Conservation (phyloP, 2,329 filamentous ascomycete genomes). For the Phialemonium atrogriseum region DNA sequence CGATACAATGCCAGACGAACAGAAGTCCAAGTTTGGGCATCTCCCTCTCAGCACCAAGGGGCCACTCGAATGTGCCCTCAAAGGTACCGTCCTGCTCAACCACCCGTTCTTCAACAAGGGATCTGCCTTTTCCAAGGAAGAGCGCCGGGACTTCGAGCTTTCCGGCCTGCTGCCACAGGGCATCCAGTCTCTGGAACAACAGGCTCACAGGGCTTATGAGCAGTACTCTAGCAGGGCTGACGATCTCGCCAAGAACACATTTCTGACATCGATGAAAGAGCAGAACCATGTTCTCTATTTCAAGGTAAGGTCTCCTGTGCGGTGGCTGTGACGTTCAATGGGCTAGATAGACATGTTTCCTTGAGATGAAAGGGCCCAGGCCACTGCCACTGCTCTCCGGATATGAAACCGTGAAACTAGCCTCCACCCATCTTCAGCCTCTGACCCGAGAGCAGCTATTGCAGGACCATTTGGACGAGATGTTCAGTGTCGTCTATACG, state of each 20-base stretch:
- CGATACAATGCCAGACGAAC: not conserved
- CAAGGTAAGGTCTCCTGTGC: conserved; percentile 47
- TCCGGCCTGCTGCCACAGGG: conserved; percentile 64
- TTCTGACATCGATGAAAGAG: conserved; percentile 75
- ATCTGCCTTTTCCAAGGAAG: conserved; percentile 63
- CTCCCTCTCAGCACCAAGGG: conserved; percentile 39
- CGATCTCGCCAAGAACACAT: conserved; percentile 76
- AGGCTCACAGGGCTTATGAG: conserved; percentile 68
- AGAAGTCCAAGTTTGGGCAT: conserved; percentile 29
- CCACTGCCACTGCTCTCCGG: too few relatives aligned
- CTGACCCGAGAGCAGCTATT: too few relatives aligned
- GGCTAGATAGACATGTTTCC: not conserved
- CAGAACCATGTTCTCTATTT: conserved; percentile 83
- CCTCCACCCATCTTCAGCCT: too few relatives aligned
- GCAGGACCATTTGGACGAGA: conserved; percentile 71
- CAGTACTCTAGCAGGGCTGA: conserved; percentile 60
- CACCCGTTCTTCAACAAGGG: conserved; percentile 75
- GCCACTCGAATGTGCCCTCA: conserved; percentile 39
- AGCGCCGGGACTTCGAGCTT: conserved; percentile 62
- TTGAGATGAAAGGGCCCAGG: too few relatives aligned
- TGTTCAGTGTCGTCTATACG: conserved; percentile 88
- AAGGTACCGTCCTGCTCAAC: conserved; percentile 49
- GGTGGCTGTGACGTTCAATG: too few relatives aligned
- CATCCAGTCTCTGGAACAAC: conserved; percentile 68
- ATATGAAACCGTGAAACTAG: too few relatives aligned